Conservation (phyloP, 192 early-diverging fungal genomes). For the Coemansia sp. region DNA sequence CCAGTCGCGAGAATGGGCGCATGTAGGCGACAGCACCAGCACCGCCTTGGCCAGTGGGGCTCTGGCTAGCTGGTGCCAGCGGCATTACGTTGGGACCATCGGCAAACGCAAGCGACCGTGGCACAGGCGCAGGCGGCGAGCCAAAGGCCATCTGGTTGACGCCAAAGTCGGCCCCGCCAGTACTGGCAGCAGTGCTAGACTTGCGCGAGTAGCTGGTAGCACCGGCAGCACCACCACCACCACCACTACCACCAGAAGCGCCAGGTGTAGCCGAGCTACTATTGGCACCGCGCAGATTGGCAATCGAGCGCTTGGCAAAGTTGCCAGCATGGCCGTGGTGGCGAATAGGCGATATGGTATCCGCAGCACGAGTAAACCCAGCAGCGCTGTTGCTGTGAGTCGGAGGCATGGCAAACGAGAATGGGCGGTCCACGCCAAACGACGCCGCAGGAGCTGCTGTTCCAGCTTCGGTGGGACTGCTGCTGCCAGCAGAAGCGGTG, state of each 20-base stretch:
- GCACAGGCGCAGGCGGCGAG: constrained; percentile 48
- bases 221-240: not conserved
- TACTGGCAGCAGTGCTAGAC: constrained; percentile 9
- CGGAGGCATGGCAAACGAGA: constrained; percentile 36
- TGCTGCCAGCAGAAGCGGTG: not conserved
- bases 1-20: constrained; percentile 53
- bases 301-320: constrained; percentile 56
- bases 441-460: not conserved
- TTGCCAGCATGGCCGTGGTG: constrained; percentile 24
- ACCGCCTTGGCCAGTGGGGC: not conserved
- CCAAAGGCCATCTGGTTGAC: constrained; percentile 28
- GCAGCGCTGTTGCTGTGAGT: constrained; percentile 11
- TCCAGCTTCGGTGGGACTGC: not conserved
- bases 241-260: not conserved
- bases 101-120: constrained; percentile 38
- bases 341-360: constrained; percentile 27
- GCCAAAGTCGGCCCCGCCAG: constrained; percentile 12
- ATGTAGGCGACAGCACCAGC: constrained; percentile 9
- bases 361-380: constrained; percentile 35
- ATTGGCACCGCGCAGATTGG: constrained; percentile 37
- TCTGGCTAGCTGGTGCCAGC: not conserved
- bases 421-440: constrained; percentile 22
- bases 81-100: constrained; percentile 26
- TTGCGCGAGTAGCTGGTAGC: constrained; percentile 27
- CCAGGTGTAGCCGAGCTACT: not conserved